phyloP scores from a whole-genome alignment of 2,329 filamentous ascomycete genomes.

The Pseudocercospora fuligena region DNA sequence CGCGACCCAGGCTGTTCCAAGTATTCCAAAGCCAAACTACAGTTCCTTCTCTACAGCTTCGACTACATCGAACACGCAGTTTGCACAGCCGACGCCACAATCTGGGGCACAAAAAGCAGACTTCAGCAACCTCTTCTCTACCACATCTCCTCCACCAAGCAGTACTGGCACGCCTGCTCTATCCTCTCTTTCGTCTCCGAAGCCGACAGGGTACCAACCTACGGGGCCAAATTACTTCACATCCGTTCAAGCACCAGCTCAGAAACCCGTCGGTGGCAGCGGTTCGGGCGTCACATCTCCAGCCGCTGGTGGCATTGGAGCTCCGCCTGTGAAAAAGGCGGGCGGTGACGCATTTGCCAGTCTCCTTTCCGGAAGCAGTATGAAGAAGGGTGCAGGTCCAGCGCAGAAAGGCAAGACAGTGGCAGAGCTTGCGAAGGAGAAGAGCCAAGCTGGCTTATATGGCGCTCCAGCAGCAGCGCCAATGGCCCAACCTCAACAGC shows the following conservation, averaged over 20 bases:
- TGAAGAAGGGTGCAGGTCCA: constrained; percentile 58
- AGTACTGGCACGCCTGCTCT: constrained; percentile 48
- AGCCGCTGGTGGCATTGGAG: constrained; percentile 39
- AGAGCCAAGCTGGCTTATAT: constrained; percentile 94
- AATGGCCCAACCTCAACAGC: constrained; percentile 19
- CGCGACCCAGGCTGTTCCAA: constrained; percentile 41
- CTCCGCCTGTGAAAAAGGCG: constrained; percentile 45
- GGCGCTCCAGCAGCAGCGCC: constrained; percentile 63
- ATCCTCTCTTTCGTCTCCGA: constrained; percentile 49
- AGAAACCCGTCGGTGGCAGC: constrained; percentile 48
- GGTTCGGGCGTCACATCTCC: constrained; percentile 45
- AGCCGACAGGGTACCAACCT: constrained; percentile 72
- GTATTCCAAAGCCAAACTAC: constrained; percentile 43
- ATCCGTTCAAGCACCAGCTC: constrained; percentile 62
- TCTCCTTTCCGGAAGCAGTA: constrained; percentile 71
- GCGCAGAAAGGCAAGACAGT: constrained; percentile 74
- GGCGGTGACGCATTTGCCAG: constrained; percentile 88
- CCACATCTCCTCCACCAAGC: constrained; percentile 75
- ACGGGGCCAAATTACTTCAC: constrained; percentile 93
- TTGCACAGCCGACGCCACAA: constrained; percentile 81
- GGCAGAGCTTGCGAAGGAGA: constrained; percentile 96
- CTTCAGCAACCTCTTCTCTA: constrained; percentile 80
- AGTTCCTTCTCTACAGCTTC: constrained; percentile 51
- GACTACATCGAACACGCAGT: constrained; percentile 65
- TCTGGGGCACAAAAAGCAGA: constrained; percentile 81